These are phyloP conservation scores for Mesembryanthemum crystallinum DNA, from an alignment of 148 eudicot species.

Conservation along the genomic window DNA sequence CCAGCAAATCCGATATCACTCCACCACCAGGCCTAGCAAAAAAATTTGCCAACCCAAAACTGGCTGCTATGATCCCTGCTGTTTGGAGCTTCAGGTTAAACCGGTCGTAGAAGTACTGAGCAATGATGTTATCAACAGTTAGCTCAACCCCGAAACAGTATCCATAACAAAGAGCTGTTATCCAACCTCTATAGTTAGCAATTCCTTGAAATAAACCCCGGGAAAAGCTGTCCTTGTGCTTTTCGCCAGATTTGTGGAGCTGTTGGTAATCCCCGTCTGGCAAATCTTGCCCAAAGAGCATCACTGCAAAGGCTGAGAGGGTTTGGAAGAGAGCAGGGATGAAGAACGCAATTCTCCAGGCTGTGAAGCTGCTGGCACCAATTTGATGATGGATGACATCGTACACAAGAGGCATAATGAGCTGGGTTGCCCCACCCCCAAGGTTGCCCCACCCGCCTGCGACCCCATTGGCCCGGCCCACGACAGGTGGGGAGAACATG, in stretches of 20 bases:
- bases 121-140: slow-evolving; percentile 72
- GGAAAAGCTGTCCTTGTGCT: slow-evolving; percentile 43
- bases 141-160: slow-evolving; percentile 85
- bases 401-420: slow-evolving; percentile 79
- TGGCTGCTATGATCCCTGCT: slow-evolving; percentile 77
- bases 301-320: slow-evolving; percentile 47
- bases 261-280: slow-evolving; percentile 63
- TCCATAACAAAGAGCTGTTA: slow-evolving; percentile 69
- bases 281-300: slow-evolving; percentile 62
- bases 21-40: slow-evolving; percentile 82
- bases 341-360: slow-evolving; percentile 78
- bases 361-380: slow-evolving; percentile 48
- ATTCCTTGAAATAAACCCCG: slow-evolving; percentile 41
- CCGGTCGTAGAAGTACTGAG: slow-evolving; percentile 71
- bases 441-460: slow-evolving; percentile 94
- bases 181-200: slow-evolving; percentile 67
- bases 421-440: slow-evolving; percentile 85
- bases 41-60: slow-evolving; percentile 66
- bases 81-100: slow-evolving; percentile 52
- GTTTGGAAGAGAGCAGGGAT: slow-evolving; percentile 70
- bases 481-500: slow-evolving; percentile 65
- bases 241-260: slow-evolving; percentile 47
- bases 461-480: slow-evolving; percentile 71
- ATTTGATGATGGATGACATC: slow-evolving; percentile 28
- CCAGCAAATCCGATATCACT: slow-evolving; percentile 50